These are phyloP conservation scores for Aspergillus homomorphus DNA, from an alignment of 495 filamentous ascomycete species.

Conservation along the genomic window DNA sequence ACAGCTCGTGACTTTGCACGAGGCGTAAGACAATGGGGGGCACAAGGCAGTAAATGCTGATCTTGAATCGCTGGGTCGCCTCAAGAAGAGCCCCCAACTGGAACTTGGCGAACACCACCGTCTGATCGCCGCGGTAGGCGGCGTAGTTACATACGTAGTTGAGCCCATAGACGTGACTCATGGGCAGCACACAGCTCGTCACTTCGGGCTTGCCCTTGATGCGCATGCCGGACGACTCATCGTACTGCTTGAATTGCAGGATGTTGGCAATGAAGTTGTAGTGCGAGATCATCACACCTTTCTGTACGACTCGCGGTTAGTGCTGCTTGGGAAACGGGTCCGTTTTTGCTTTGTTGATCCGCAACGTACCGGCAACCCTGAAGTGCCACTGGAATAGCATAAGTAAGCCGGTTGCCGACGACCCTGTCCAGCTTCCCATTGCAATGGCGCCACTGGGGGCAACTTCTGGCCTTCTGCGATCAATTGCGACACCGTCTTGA, in stretches of 20 bases:
- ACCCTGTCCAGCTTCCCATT: slow-evolving; percentile 9
- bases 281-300: slow-evolving; percentile 13
- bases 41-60: neutral
- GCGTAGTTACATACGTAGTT: neutral
- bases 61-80: neutral
- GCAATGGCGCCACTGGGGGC: slow-evolving; percentile 3
- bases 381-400: slow-evolving; percentile 18
- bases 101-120: neutral
- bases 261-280: slow-evolving; percentile 15
- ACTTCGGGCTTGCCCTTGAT: slow-evolving; percentile 1
- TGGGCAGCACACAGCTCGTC: slow-evolving; percentile 10
- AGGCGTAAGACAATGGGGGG: neutral
- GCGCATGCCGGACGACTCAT: neutral
- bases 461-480: slow-evolving; percentile 6
- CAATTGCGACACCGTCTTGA: slow-evolving; percentile 11
- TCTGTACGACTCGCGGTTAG: slow-evolving; percentile 3
- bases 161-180: slow-evolving; percentile 14
- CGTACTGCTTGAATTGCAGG: slow-evolving; percentile 6
- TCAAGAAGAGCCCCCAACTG: neutral
- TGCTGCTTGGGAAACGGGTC: neutral
- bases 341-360: too few relatives aligned
- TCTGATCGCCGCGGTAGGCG: neutral
- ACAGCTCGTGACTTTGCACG: neutral
- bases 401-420: slow-evolving; percentile 14
- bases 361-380: slow-evolving; percentile 14